Evolutionary conservation across 2,329 filamentous ascomycete genomes (phyloP).

Genomic region (Fulvia fulva): DNA sequence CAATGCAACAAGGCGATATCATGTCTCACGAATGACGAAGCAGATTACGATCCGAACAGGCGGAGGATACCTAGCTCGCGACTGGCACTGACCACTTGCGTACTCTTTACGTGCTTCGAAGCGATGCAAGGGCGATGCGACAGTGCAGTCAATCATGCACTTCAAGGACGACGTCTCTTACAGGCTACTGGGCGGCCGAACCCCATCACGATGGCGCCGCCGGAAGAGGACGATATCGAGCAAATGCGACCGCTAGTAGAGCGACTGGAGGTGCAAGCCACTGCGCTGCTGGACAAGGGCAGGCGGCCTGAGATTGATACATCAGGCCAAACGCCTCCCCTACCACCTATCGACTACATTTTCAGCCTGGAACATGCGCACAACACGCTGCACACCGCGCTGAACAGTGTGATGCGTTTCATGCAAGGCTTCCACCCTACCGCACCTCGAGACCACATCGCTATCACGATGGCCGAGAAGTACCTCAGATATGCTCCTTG

Average conservation of each 20-base stretch:
- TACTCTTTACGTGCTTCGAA: slow-evolving; percentile 34
- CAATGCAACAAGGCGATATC: slow-evolving; percentile 33
- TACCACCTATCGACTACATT: slow-evolving; percentile 27
- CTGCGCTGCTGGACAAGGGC: slow-evolving; percentile 30
- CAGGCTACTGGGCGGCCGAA: slow-evolving; percentile 24
- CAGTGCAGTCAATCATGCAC: slow-evolving; percentile 32
- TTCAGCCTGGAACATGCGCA: slow-evolving; percentile 33
- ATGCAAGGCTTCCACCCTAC: slow-evolving; percentile 31
- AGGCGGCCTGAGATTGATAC: slow-evolving; percentile 27
- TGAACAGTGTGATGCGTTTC: slow-evolving; percentile 34
- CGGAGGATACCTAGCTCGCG: slow-evolving; percentile 23
- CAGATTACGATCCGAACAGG: slow-evolving; percentile 14
- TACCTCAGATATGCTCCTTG: slow-evolving; percentile 30
- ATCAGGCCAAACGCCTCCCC: slow-evolving; percentile 24
- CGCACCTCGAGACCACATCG: slow-evolving; percentile 29
- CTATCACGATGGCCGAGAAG: slow-evolving; percentile 30
- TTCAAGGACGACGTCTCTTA: slow-evolving; percentile 29
- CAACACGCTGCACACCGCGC: slow-evolving; percentile 29
- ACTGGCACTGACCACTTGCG: slow-evolving; percentile 31
- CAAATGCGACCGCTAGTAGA: slow-evolving; percentile 32
- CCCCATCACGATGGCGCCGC: slow-evolving; percentile 20
- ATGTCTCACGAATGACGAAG: slow-evolving; percentile 26
- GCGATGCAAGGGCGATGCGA: slow-evolving; percentile 34
- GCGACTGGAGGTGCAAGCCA: slow-evolving; percentile 32
- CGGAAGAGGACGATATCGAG: slow-evolving; percentile 31